Conservation (phyloP, 2,329 filamentous ascomycete species). For the Fusarium palustre region DNA sequence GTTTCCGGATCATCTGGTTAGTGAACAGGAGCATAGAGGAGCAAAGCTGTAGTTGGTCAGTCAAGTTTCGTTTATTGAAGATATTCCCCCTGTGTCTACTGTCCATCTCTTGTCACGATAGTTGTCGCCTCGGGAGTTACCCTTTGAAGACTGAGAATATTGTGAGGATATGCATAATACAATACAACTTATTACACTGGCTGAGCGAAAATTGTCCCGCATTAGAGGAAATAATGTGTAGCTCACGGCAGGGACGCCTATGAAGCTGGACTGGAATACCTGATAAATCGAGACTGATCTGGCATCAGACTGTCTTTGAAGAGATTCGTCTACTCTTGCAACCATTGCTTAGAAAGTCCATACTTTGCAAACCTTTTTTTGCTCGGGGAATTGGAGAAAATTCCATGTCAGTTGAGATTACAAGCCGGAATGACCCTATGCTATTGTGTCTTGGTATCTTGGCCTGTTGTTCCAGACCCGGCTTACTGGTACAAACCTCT, state of each 20-base stretch:
- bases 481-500: neutral
- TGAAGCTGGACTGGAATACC: neutral
- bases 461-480: neutral
- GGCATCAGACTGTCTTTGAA: neutral
- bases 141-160: neutral
- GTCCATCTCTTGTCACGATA: neutral
- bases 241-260: neutral
- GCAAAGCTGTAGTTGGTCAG: neutral
- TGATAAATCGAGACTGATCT: neutral
- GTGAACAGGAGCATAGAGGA: conserved; percentile 1
- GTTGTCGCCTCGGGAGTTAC: neutral
- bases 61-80: neutral
- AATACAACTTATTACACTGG: neutral
- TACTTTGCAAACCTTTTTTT: neutral
- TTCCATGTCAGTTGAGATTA: neutral
- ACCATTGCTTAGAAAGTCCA: neutral
- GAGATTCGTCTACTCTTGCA: neutral
- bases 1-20: neutral
- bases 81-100: neutral
- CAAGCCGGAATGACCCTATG: neutral
- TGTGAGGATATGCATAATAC: neutral
- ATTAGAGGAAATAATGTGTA: neutral
- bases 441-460: neutral
- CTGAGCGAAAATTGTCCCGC: neutral
- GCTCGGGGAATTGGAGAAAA: neutral